Evolutionary conservation across 805 yeast genomes (phyloP).

Genomic region (Zygosaccharomyces bisporus): DNA sequence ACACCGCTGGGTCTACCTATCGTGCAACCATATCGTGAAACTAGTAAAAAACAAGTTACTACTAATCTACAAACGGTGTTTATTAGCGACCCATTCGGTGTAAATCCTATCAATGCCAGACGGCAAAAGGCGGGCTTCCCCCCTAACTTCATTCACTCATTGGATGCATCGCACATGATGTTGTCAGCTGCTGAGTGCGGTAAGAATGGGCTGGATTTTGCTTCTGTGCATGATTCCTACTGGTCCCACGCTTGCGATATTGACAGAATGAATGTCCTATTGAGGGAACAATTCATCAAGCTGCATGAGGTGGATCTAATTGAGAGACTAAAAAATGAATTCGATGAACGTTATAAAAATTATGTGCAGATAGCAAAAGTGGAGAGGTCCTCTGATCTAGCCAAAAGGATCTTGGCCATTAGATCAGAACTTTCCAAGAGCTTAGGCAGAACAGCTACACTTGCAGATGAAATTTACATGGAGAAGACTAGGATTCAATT

Average conservation of each 20-base stretch:
- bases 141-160: constrained; percentile 90
- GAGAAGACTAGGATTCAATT: constrained; percentile 62
- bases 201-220: constrained; percentile 63
- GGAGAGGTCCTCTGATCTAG: constrained; percentile 50
- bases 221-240: constrained; percentile 95
- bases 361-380: constrained; percentile 60
- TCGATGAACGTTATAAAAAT: constrained; percentile 72
- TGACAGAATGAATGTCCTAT: constrained; percentile 58
- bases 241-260: constrained; percentile 96
- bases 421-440: constrained; percentile 47
- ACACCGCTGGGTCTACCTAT: constrained; percentile 93
- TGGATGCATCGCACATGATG: constrained; percentile 96
- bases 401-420: constrained; percentile 44
- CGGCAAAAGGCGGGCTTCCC: constrained; percentile 93
- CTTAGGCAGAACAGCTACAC: constrained; percentile 53
- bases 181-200: constrained; percentile 80
- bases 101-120: constrained; percentile 77
- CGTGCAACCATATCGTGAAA: constrained; percentile 90
- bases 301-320: constrained; percentile 74
- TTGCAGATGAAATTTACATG: constrained; percentile 68
- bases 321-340: constrained; percentile 67
- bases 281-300: constrained; percentile 76
- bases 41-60: constrained; percentile 58
- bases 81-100: constrained; percentile 81
- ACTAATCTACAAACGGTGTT: constrained; percentile 87